Evolutionary conservation across 129 eudicot species (phyloP), one percentile per base, ranked within the genome.

Genomic region (Flaveria ramosissima): DNA sequence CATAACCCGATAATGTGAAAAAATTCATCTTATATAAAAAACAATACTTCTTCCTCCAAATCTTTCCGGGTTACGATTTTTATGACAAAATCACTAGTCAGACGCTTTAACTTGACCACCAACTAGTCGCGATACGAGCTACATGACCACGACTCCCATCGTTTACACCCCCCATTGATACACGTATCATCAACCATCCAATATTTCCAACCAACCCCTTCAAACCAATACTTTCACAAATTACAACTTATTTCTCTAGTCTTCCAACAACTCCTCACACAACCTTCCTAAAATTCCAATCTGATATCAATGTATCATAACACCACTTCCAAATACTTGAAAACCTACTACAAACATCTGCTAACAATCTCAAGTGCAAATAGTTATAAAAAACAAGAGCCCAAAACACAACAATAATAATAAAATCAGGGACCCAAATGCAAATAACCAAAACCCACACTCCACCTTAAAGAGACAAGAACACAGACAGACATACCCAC

Each of bases 391-490:
- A 32, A 32, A 2, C 21, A 32, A 14, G 60, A 48, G n/a, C 51
- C 24, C 10, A 69, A 16, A 55, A 77, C 30, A 26, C 30, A 30
- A 55, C 2, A 59, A 39, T 12, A 69, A 20, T 24, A 0, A 69
- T 43, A 78, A 62, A 70, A 32, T 17, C 43, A 45, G 27, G 56
- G 76, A 36, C 63, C 24, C 36, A 43, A 2, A 1, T 61, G 77
- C 77, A 72, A 63, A 61, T 72, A 47, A 63, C 24, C 36, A 66
- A 79, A 79, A 62, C 14, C 42, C 39, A 71, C 72, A 48, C 60
- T 62, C 79, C 62, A 63, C 77, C 72, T 79, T 79, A 60, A 71
- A 79, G 78, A 63, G 67, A 72, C 78, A 78, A 71, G 24, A 47
- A 50, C 52, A 71, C 45, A 64, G 41, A 75, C 78, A 60, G 52